A percentile compares a stretch with the other conserved stretches of the same genome.
These are phyloP conservation scores for Exobasidium rhododendri DNA, from an alignment of 1,284 basidiomycete genomes.

Conservation along the genomic window DNA sequence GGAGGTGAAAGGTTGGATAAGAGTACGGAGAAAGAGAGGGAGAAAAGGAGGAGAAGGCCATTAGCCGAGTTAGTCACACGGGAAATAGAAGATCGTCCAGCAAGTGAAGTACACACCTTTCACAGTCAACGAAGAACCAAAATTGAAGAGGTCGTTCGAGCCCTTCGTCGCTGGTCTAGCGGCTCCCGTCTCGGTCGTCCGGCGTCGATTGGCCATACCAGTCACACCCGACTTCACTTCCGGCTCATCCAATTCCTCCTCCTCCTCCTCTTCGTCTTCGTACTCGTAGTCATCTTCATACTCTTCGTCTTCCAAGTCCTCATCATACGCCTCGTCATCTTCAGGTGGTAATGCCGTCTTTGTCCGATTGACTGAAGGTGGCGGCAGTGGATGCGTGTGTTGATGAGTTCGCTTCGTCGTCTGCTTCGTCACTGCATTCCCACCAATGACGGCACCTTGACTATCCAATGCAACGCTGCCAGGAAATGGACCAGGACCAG, in stretches of 20 bases:
- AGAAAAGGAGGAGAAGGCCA: constrained; percentile 20
- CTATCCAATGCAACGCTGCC: constrained; percentile 89
- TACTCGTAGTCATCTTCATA: constrained; percentile 63
- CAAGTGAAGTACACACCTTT: constrained; percentile 64
- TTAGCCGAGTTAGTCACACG: constrained; percentile 22
- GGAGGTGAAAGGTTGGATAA: constrained; percentile 9
- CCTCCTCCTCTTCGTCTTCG: constrained; percentile 56
- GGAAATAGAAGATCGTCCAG: background rate
- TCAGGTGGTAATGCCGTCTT: constrained; percentile 19
- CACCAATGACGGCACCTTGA: constrained; percentile 77
- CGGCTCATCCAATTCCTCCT: constrained; percentile 41
- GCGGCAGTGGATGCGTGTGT: constrained; percentile 23
- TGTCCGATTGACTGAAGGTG: constrained; percentile 1
- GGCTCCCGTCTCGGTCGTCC: constrained; percentile 18
- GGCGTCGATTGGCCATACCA: constrained; percentile 15
- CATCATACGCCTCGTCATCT: constrained; percentile 40
- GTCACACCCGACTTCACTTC: constrained; percentile 1
- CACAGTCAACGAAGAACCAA: constrained; percentile 74
- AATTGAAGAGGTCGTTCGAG: constrained; percentile 69
- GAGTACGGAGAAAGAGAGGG: constrained; percentile 17
- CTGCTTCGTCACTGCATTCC: constrained; percentile 56
- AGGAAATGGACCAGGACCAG: constrained; percentile 94
- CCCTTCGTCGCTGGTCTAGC: constrained; percentile 25
- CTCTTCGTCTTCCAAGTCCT: constrained; percentile 45
- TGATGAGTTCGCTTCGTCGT: constrained; percentile 26